phyloP scores from a whole-genome alignment of 2,329 filamentous ascomycete species.

The Botrytis paeoniae region DNA sequence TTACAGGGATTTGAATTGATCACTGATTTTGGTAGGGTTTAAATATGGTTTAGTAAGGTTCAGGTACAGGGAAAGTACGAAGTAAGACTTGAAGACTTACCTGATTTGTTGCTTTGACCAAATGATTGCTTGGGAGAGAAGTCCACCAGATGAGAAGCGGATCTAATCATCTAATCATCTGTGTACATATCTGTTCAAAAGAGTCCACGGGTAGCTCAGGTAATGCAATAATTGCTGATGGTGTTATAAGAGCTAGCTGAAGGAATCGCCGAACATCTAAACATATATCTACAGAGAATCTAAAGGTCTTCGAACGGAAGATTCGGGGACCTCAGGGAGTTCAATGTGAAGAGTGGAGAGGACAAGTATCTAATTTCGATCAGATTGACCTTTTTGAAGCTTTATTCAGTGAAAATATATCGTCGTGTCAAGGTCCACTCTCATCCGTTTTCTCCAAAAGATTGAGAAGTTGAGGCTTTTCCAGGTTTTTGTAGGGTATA shows the following conservation, averaged over 20 bases:
- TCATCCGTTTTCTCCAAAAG: conserved; percentile 6
- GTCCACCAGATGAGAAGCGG: neutral
- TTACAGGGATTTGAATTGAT: neutral
- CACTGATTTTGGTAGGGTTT: conserved; percentile 2
- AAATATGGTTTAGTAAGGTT: conserved; percentile 5
- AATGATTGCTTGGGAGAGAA: conserved; percentile 10
- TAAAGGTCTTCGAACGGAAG: neutral
- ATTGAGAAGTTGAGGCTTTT: conserved; percentile 13
- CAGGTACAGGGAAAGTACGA: conserved; percentile 3
- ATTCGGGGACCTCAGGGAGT: neutral
- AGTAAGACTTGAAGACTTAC: conserved; percentile 8
- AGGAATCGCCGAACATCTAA: conserved; percentile 7
- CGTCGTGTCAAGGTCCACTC: conserved; percentile 15
- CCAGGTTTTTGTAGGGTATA: neutral
- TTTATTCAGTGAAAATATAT: neutral
- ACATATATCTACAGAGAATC: neutral
- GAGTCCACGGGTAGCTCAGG: conserved; percentile 5
- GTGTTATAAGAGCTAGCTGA: neutral
- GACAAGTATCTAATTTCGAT: neutral
- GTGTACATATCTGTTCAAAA: neutral
- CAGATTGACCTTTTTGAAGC: neutral
- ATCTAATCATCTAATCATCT: conserved; percentile 6
- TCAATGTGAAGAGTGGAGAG: conserved; percentile 3
- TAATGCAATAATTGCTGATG: neutral
- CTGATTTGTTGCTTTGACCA: conserved; percentile 5